Evolutionary conservation across 495 filamentous ascomycete genomes (phyloP), one percentile per base, ranked within the genome.

Genomic region (Chaetomidium leptoderma): DNA sequence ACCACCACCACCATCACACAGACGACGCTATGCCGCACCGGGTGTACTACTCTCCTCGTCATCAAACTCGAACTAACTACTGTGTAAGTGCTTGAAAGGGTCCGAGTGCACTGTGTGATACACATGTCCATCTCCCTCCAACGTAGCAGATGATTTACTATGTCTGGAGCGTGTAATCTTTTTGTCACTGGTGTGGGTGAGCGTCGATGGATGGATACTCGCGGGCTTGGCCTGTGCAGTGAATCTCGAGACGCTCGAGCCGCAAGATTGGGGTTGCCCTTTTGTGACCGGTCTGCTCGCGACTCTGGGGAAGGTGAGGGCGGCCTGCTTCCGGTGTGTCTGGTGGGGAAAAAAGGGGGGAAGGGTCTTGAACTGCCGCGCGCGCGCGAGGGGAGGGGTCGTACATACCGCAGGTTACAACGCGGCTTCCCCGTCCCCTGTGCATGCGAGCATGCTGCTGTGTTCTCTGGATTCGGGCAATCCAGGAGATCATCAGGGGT

Each of bases 181-280:
- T n/a, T n/a, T 26, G 23, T 52, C 17, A 54, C 4, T 55, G 40
- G 53, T 35, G 53, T 42, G 21, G 30, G 6, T 35, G 42, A 53
- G 16, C 11, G 35, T 32, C 26, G 21, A 9, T 14, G 24, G 11
- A 51, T 53, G 50, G 53, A 55, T 46, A 55, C 30, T 27, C 42
- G 40, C 53, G 53, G 53, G 17, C 40, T 55, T 55, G 52, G 53
- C 40, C 32, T 6, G 17, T 19, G 45, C 19, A 29, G 14, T 32
- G 51, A 54, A 23, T 32, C 44, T 44, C 5, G 11, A 30, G 52
- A 24, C n/a, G 39, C n/a, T 54, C 37, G 37, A 44, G 51, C 51
- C 39, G 39, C 51, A 53, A 27, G 17, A 29, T 55, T 30, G 27
- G n/a, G 10, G 30, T 29, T 50, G n/a, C 0, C 42, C 42, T 24